phyloP scores from a whole-genome alignment of 2,329 filamentous ascomycete species.

The Ascochyta fabae region DNA sequence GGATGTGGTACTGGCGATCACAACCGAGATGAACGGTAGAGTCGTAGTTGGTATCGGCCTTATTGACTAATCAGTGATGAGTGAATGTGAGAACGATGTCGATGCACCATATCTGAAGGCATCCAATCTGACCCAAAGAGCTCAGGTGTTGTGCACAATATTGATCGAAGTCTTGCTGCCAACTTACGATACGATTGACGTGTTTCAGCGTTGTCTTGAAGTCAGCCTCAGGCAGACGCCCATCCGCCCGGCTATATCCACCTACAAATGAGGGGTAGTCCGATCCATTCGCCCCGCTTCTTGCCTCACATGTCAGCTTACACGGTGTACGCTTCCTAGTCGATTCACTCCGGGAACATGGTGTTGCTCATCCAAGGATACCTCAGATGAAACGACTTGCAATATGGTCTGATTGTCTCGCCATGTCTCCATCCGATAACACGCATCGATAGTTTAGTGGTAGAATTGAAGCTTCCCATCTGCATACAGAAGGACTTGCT shows the following conservation, averaged over 20 bases:
- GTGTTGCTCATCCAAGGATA: background rate
- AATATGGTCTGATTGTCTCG: background rate
- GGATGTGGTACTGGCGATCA: too few species aligned
- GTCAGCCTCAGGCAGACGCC: conserved; percentile 1
- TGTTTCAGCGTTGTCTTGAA: background rate
- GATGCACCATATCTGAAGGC: too few species aligned
- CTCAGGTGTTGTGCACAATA: too few species aligned
- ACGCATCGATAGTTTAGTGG: conserved; percentile 38
- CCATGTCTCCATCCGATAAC: background rate
- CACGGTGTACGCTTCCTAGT: background rate
- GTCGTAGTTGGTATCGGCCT: too few species aligned
- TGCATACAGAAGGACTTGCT: conserved; percentile 21
- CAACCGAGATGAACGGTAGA: too few species aligned
- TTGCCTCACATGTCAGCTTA: conserved; percentile 11
- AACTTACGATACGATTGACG: background rate
- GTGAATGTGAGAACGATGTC: too few species aligned
- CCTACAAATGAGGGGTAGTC: conserved; percentile 4
- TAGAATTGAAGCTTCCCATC: conserved; percentile 43
- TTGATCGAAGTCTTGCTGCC: too few species aligned
- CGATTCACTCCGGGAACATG: background rate
- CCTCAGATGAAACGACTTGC: background rate
- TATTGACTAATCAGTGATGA: too few species aligned
- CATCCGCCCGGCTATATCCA: conserved; percentile 3
- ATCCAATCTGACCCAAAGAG: too few species aligned
- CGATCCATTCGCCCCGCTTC: conserved; percentile 3